Conservation (phyloP, 2,329 filamentous ascomycete genomes). For the Aaosphaeria arxii region DNA sequence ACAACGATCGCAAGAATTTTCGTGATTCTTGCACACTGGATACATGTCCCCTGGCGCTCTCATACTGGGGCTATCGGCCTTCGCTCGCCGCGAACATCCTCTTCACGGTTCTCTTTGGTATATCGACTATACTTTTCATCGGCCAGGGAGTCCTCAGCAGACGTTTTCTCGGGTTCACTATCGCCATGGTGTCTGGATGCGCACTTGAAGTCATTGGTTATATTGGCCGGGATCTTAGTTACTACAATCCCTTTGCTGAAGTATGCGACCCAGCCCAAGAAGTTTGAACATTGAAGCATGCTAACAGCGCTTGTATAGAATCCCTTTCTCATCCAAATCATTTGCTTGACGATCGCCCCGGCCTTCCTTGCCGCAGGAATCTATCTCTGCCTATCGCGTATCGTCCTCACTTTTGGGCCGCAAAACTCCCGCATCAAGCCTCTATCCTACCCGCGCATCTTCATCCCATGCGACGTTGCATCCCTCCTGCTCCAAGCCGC, state of each 20-base stretch:
- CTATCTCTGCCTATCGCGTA: constrained; percentile 58
- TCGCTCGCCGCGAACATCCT: constrained; percentile 40
- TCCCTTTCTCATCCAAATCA: constrained; percentile 66
- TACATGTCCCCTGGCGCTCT: constrained; percentile 38
- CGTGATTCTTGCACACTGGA: constrained; percentile 33
- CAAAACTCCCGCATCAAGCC: constrained; percentile 44
- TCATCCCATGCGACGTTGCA: constrained; percentile 49
- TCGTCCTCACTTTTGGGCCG: constrained; percentile 39
- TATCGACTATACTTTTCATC: constrained; percentile 39
- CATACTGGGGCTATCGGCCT: constrained; percentile 46
- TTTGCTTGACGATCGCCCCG: constrained; percentile 55
- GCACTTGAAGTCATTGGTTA: constrained; percentile 62
- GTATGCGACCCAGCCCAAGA: constrained; percentile 10
- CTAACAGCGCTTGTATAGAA: constrained; percentile 30
- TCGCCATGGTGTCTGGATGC: constrained; percentile 56
- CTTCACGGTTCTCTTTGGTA: constrained; percentile 43
- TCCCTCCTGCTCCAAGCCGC: constrained; percentile 45
- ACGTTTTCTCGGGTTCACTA: constrained; percentile 42
- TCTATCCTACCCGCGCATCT: constrained; percentile 48
- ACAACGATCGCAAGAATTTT: constrained; percentile 16
- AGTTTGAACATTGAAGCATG: too few relatives aligned
- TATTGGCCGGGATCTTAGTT: constrained; percentile 56
- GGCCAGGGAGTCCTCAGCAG: constrained; percentile 36
- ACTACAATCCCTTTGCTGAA: constrained; percentile 55
- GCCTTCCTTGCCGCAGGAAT: constrained; percentile 62